Evolutionary conservation across 768 basidiomycete species (phyloP).

Genomic region (Termitomyces heimii): DNA sequence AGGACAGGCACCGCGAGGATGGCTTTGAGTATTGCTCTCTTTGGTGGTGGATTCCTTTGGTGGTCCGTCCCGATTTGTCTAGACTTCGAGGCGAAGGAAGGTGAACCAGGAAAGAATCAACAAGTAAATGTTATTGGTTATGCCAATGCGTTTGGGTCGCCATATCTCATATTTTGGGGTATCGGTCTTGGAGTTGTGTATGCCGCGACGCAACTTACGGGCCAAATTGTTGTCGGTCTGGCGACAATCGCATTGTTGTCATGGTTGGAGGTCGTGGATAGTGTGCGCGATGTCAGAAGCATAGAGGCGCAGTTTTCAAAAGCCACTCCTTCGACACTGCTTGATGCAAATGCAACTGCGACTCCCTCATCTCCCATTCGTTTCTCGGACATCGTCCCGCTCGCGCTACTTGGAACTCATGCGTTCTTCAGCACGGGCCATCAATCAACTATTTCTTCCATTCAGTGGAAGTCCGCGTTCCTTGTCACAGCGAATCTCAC

Average conservation of each 20-base stretch:
- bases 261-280: slow-evolving; percentile 77
- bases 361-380: slow-evolving; percentile 29
- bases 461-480: slow-evolving; percentile 97
- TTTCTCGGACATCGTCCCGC: slow-evolving; percentile 65
- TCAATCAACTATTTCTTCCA: slow-evolving; percentile 79
- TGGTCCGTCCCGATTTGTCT: slow-evolving; percentile 70
- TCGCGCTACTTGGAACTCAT: slow-evolving; percentile 73
- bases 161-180: slow-evolving; percentile 80
- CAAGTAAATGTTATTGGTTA: slow-evolving; percentile 71
- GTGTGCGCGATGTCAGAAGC: slow-evolving; percentile 62
- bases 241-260: slow-evolving; percentile 63
- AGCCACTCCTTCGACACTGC: slow-evolving; percentile 36
- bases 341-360: slow-evolving; percentile 25
- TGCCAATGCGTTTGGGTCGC: slow-evolving; percentile 85
- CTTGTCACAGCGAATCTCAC: slow-evolving; percentile 62
- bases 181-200: slow-evolving; percentile 59
- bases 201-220: slow-evolving; percentile 69
- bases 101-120: slow-evolving; percentile 21
- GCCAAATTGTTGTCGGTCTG: slow-evolving; percentile 71
- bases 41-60: slow-evolving; percentile 64
- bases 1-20: slow-evolving; percentile 61
- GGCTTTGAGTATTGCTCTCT: slow-evolving; percentile 41
- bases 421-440: slow-evolving; percentile 89
- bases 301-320: slow-evolving; percentile 48
- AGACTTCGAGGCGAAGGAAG: slow-evolving; percentile 39